Conservation (phyloP, 148 eudicot species). For the Nyssa sinensis region DNA sequence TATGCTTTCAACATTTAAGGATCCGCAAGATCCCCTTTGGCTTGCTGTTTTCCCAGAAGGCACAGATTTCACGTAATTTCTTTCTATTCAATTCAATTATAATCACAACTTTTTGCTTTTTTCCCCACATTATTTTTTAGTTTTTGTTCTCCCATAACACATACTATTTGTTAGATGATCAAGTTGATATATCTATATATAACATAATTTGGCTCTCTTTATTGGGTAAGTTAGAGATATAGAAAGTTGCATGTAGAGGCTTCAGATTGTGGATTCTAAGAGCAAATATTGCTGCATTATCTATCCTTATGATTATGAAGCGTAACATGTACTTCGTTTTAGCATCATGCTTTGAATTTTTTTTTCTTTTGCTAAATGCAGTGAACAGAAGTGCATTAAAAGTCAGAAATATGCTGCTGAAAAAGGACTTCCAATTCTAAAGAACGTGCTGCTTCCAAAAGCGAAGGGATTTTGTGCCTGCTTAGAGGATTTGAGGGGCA, state of each 20-base stretch:
- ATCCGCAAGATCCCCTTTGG: slow-evolving; percentile 74
- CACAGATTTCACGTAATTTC: slow-evolving; percentile 90
- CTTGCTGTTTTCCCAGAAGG: slow-evolving; percentile 97
- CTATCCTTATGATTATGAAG: neutral
- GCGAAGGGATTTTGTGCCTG: slow-evolving; percentile 76
- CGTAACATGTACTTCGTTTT: neutral
- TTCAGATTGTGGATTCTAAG: neutral
- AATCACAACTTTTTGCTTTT: neutral
- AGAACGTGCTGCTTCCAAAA: slow-evolving; percentile 88
- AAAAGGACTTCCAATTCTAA: slow-evolving; percentile 69
- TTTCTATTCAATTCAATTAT: slow-evolving; percentile 3
- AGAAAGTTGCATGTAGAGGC: neutral
- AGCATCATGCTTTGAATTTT: neutral
- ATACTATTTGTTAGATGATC: slow-evolving; percentile 2
- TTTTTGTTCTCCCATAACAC: neutral
- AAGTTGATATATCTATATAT: neutral
- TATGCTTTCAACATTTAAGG: slow-evolving; percentile 75
- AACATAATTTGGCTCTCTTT: neutral
- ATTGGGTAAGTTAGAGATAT: neutral
- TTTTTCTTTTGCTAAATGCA: slow-evolving; percentile 20
- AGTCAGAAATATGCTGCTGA: slow-evolving; percentile 85
- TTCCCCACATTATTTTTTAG: neutral
- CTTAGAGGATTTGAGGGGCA: slow-evolving; percentile 56
- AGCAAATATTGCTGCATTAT: neutral
- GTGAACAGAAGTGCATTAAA: slow-evolving; percentile 70